Percentiles rank a stretch among this genome's conserved stretches.
These are phyloP conservation scores for Pythium pectinolyticum DNA, from an alignment of 352 stramenopile genomes.

Conservation along the genomic window DNA sequence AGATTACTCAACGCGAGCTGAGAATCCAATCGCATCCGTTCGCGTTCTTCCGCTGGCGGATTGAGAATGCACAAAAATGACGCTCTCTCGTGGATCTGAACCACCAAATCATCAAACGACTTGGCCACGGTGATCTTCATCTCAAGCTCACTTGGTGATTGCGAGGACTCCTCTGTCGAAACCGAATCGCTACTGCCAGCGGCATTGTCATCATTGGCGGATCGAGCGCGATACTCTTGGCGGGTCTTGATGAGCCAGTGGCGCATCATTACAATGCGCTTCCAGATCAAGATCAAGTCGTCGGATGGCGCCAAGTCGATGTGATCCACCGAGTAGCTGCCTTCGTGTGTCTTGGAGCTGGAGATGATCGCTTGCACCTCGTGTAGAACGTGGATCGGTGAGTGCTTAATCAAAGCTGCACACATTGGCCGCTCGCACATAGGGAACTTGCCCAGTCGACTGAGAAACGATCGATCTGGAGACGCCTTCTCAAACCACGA, in stretches of 20 bases:
- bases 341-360: constrained; percentile 32
- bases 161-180: not conserved
- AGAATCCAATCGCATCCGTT: constrained; percentile 62
- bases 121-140: constrained; percentile 59
- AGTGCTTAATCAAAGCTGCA: constrained; percentile 79
- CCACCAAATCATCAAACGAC: constrained; percentile 66
- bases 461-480: constrained; percentile 79
- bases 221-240: constrained; percentile 73
- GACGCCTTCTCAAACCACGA: constrained; percentile 73
- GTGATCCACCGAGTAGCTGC: constrained; percentile 36
- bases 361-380: constrained; percentile 78
- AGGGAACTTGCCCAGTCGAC: constrained; percentile 70
- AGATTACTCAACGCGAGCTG: constrained; percentile 78
- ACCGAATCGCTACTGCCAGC: not conserved
- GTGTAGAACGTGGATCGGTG: constrained; percentile 68
- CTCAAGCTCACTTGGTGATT: constrained; percentile 36
- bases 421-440: constrained; percentile 68
- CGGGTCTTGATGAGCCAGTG: constrained; percentile 84
- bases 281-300: constrained; percentile 74
- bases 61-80: constrained; percentile 77
- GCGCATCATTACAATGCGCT: constrained; percentile 72
- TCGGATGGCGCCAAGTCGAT: constrained; percentile 68
- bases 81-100: constrained; percentile 66
- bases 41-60: constrained; percentile 67
- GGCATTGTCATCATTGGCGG: constrained; percentile 39